phyloP scores from a whole-genome alignment of 352 stramenopile species.

The Thraustotheca clavata region DNA sequence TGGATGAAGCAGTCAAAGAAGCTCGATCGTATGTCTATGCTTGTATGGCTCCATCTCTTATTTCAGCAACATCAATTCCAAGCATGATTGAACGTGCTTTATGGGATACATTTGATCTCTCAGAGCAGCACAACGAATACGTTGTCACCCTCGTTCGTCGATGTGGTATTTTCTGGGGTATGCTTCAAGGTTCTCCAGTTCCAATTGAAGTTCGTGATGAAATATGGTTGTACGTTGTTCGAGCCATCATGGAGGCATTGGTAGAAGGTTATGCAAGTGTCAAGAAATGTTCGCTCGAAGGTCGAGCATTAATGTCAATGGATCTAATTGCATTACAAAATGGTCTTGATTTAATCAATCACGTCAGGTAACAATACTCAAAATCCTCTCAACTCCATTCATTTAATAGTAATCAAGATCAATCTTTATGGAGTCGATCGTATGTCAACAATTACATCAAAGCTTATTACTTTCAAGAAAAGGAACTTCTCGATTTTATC shows the following conservation, averaged over 20 bases:
- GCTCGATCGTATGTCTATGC: constrained; percentile 57
- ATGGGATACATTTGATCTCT: constrained; percentile 62
- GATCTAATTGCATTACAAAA: constrained; percentile 89
- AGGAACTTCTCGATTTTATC: constrained; percentile 80
- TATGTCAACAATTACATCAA: constrained; percentile 83
- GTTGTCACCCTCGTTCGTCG: constrained; percentile 67
- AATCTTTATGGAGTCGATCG: constrained; percentile 31
- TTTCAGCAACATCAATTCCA: constrained; percentile 35
- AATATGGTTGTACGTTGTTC: constrained; percentile 75
- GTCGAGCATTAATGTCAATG: constrained; percentile 94
- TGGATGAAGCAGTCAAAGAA: constrained; percentile 34
- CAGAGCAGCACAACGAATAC: constrained; percentile 70
- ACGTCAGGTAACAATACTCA: constrained; percentile 46
- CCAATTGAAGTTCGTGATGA: constrained; percentile 56
- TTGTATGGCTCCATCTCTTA: constrained; percentile 38
- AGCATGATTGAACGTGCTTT: constrained; percentile 37
- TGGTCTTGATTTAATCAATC: constrained; percentile 73
- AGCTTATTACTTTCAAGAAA: constrained; percentile 83
- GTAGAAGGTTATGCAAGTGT: constrained; percentile 89
- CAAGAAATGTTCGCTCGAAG: constrained; percentile 88
- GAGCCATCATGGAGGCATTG: constrained; percentile 83
- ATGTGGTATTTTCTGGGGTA: constrained; percentile 71
- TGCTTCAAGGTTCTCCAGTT: constrained; percentile 27
- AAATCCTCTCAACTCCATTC: constrained; percentile 1
- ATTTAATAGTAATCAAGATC: constrained; percentile 4